Percentiles rank a stretch among this genome's conserved stretches.
phyloP scores from a whole-genome alignment of 305 asterid species.

The Fraxinus ornus region DNA sequence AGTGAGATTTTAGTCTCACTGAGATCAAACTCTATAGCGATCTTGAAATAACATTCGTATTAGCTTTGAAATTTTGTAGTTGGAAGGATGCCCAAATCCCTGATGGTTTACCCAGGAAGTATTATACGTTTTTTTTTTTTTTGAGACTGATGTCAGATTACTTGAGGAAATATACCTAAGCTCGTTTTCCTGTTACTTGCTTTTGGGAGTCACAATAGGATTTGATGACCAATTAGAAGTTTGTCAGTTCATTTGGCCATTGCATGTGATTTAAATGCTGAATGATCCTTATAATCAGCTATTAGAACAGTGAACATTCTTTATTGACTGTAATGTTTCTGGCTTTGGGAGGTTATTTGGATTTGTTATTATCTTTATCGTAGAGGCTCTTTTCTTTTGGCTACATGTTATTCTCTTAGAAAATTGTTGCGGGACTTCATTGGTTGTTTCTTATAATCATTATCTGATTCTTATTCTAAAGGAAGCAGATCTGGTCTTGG shows the following conservation, averaged over 20 bases:
- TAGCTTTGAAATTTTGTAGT: background rate
- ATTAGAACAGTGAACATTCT: background rate
- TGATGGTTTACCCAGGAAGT: background rate
- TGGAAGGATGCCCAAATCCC: background rate
- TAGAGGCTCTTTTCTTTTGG: background rate
- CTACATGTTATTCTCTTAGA: background rate
- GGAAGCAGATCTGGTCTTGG: slow-evolving; percentile 93
- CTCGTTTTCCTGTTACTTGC: background rate
- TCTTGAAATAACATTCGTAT: background rate
- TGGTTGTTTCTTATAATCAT: background rate
- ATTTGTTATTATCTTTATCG: background rate
- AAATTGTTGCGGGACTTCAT: background rate
- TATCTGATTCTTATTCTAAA: slow-evolving; percentile 19
- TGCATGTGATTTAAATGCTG: background rate
- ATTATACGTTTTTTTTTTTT: background rate
- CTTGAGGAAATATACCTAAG: background rate
- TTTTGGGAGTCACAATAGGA: background rate
- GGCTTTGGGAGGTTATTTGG: background rate
- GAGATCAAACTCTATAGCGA: background rate
- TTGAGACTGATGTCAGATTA: background rate
- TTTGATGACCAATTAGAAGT: background rate
- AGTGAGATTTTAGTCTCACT: background rate
- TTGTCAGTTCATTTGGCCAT: background rate
- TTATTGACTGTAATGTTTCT: background rate
- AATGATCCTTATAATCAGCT: background rate